Evolutionary conservation across 2,329 filamentous ascomycete genomes (phyloP), one percentile per base, ranked within the genome.

Genomic region (Penicillium sp.): DNA sequence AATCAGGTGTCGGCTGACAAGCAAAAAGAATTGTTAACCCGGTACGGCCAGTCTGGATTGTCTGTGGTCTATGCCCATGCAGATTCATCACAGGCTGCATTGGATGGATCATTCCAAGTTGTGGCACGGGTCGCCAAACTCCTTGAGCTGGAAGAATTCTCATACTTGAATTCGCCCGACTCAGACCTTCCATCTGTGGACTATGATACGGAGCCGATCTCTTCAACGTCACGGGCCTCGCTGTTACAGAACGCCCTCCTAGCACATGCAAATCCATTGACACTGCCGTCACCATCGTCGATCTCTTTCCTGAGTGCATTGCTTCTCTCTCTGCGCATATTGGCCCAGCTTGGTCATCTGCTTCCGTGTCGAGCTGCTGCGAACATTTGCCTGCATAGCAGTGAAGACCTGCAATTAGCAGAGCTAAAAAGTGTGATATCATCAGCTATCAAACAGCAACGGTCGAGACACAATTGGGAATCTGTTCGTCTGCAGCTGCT

Each of bases 21-120:
- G 17, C 73, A 77, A 56, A 69, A 71, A n/a, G 74, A 77, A 34
- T 80, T 68, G 72, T 81, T 69, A 60, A 72, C 42, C 31, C 75
- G 81, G 51, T 88, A 88, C 68, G 83, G 81, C 2, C 86, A 88
- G 67, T 79, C 84, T 28, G 84, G 82, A 6, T 78, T 88, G 62
- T 84, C 85, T n/a, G 78, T 82, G 47, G 78, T 87, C 38, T 88
- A 88, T 69, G 77, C 83, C 12, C 79, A 81, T 25, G 71, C 82
- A 12, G 77, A 79, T 17, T 76, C 77, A 45, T 80, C 77, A 15
- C 64, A 71, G 45, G 73, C 78, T 28, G 78, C 78, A 2, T 67
- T 87, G 34, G 78, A 80, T 8, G 80, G 70, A 11, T 75, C 83
- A 8, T 81, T 83, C 65, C 71, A 77, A 11, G 75, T 87, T 15